Base-by-base conservation (phyloP, 306 rosid genomes). In the Inga leiocalycina region DNA sequence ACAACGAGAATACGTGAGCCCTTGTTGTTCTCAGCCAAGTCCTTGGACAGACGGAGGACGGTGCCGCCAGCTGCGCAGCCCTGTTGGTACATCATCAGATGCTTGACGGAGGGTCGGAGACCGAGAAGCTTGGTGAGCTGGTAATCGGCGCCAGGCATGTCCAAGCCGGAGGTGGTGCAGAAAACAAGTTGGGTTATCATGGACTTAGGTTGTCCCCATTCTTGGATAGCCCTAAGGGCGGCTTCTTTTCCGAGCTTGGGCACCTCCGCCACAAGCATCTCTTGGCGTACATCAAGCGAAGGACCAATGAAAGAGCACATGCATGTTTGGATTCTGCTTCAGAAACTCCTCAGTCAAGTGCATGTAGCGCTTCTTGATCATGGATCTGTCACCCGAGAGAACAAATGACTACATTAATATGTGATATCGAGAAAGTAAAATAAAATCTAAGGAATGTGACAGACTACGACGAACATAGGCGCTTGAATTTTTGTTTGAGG, bases 121-220 rank as follows among this genome's bases (percentile, higher is more conserved):
- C 91, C 92, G 10, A 91, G 87, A 6, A 91, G 94, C 77, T 87
- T 91, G 4, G 91, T 73, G 65, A 91, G 88, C 12, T 86, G 92
- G 81, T 84, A 91, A 52, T 91, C 92, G 0, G 91, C 90, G 0
- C 90, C 94, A 0, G 91, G 94, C 94, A 91, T 89, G 88, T 91
- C 94, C 0, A 91, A 85, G 1, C 91, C 91, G 0, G 91, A 87
- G 15, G 92, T 89, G 15, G 94, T 91, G 41, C 92, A 91, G 80
- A 91, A 91, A 0, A 91, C 86, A 0, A 89, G 74, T 57, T 91
- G 92, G 3, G 94, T 89, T 44, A 91, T 91, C 67, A 81, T 89
- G 37, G 92, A 91, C 59, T 86, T 91, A 4, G 91, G 91, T 41
- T 89, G 94, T 2, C 91, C 94, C 94, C 94, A 91, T 27, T 91